Conservation (phyloP, 805 yeast species). For the Isabelozyma rhagii region DNA sequence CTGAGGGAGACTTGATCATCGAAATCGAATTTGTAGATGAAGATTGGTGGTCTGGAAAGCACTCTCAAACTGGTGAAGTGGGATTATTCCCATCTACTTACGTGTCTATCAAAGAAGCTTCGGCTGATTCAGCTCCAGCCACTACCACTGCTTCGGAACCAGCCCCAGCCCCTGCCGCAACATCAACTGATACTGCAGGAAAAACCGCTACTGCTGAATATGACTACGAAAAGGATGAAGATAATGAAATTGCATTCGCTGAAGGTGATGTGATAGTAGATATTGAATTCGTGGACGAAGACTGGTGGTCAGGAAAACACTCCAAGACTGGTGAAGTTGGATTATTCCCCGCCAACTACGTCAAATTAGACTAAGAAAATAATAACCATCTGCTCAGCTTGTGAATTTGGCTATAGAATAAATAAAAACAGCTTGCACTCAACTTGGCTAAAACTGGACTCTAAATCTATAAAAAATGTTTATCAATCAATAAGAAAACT, state of each 20-base stretch:
- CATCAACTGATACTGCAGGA: slow-evolving; percentile 12
- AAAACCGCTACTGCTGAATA: slow-evolving; percentile 62
- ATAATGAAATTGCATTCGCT: slow-evolving; percentile 79
- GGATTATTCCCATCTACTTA: slow-evolving; percentile 60
- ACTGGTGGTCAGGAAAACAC: slow-evolving; percentile 94
- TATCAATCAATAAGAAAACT: not conserved
- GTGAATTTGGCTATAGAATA: slow-evolving; percentile 3
- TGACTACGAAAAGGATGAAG: slow-evolving; percentile 89
- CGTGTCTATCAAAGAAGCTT: slow-evolving; percentile 35
- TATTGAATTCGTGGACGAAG: slow-evolving; percentile 87
- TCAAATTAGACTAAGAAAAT: slow-evolving; percentile 24
- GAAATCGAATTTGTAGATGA: slow-evolving; percentile 69
- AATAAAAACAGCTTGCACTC: not conserved
- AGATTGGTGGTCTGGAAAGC: slow-evolving; percentile 64
- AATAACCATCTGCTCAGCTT: not conserved
- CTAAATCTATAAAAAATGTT: not conserved
- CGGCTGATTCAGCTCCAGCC: slow-evolving; percentile 10
- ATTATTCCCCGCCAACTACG: slow-evolving; percentile 90
- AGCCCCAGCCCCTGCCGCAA: slow-evolving; percentile 14
- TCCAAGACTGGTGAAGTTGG: slow-evolving; percentile 67
- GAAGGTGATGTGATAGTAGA: slow-evolving; percentile 82
- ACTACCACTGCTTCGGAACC: slow-evolving; percentile 12
- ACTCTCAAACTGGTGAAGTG: slow-evolving; percentile 39
- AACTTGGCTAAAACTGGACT: not conserved
- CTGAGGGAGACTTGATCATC: slow-evolving; percentile 64